Base-by-base conservation (phyloP, 495 filamentous ascomycete species). In the Podospora australis region DNA sequence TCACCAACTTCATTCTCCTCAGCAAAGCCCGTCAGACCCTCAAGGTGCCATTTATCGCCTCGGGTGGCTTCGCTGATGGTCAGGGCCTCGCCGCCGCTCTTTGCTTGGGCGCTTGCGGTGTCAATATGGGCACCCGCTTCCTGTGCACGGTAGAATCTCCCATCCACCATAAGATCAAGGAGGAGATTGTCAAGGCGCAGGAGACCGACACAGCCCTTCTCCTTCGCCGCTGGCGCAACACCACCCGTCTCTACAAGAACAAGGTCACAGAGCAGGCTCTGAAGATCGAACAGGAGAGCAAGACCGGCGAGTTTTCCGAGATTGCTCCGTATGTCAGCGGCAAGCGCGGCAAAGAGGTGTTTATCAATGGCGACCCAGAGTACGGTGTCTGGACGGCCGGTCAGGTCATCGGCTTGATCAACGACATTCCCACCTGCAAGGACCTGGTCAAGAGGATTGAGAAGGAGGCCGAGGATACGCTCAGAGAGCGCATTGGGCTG, bases 1-100 rank as follows among this genome's bases (percentile, higher is more conserved):
- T 98, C 67, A 96, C 92, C 53, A 98, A 98, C 68, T 92, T 97
- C 68, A 95, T 98, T 53, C 79, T 98, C 6, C 75, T 97, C 35
- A 82, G 79, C 65, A 78, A 88, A 35, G 92, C 92, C 28, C 75
- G 91, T 16, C 92, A 98, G 70, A 78, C 81, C 1, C 78, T 98
- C 36, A 78, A 77, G 22, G 80, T 90, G 23, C 92, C 92, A 4
- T 98, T 98, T 64, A 96, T 98, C 60, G 92, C 92, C 1, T 90
- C 86, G 0, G 92, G 92, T 26, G 92, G 92, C 6, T 96, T 97
- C 59, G 92, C 89, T 13, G 92, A 98, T 64, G 92, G 92, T 2
- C 82, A 96, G 54, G 92, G 92, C 5, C 74, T 98, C 16, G 92
- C 92, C 2, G 92, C 92, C 14, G 92, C 92, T n/a, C 67, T 98